Percentiles rank a stretch among this genome's conserved stretches.
Evolutionary conservation across 495 filamentous ascomycete genomes (phyloP).

Genomic region (Lasiosphaeriaceae sp.): DNA sequence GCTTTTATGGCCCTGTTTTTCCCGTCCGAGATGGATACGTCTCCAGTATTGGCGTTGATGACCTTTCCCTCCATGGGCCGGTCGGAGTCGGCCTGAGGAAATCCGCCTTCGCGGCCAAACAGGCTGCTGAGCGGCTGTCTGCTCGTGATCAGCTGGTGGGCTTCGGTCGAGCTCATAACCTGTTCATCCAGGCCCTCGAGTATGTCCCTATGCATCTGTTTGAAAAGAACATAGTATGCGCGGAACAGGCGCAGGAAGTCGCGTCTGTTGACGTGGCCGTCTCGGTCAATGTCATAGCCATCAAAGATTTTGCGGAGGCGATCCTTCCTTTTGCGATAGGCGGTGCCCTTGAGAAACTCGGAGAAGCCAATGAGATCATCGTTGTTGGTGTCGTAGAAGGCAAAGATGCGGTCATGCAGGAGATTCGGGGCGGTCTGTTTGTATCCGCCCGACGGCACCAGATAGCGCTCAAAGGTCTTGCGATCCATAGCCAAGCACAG

Average conservation of each 20-base stretch:
- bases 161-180: constrained; percentile 64
- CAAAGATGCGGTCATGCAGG: constrained; percentile 93
- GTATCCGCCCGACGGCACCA: constrained; percentile 76
- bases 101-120: constrained; percentile 56
- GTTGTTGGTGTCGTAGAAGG: constrained; percentile 87
- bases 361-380: constrained; percentile 91
- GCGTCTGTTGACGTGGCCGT: constrained; percentile 81
- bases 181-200: constrained; percentile 79
- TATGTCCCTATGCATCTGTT: constrained; percentile 80
- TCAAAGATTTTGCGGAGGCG: constrained; percentile 73
- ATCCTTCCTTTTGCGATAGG: constrained; percentile 74
- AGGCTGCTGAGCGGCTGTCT: constrained; percentile 77
- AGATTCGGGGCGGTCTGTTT: constrained; percentile 77
- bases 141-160: constrained; percentile 67
- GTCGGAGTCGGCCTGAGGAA: constrained; percentile 55
- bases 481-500: constrained; percentile 82
- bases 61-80: constrained; percentile 63
- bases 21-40: constrained; percentile 57
- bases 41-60: constrained; percentile 49
- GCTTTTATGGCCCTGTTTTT: constrained; percentile 34
- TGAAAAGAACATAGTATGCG: constrained; percentile 81
- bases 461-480: constrained; percentile 83
- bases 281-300: constrained; percentile 86
- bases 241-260: constrained; percentile 92
- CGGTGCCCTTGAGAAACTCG: constrained; percentile 83